Evolutionary conservation across 768 basidiomycete species (phyloP).

Genomic region (Collybia nuda): DNA sequence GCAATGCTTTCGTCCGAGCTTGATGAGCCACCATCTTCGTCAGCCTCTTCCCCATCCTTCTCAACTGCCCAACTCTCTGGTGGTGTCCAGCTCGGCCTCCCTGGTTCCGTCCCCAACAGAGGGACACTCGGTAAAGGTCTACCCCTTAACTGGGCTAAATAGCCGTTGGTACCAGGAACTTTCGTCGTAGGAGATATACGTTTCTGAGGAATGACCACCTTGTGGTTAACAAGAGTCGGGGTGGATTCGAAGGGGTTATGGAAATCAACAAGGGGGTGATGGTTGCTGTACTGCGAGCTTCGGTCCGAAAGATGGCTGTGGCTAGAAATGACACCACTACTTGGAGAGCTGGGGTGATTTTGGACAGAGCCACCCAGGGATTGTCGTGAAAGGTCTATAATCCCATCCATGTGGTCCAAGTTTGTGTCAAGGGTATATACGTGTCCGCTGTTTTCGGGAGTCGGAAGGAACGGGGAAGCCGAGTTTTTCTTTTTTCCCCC

Average conservation of each 20-base stretch:
- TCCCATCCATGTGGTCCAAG: slow-evolving; percentile 78
- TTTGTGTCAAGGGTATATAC: slow-evolving; percentile 62
- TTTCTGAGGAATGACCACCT: slow-evolving; percentile 18
- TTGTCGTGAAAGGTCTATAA: slow-evolving; percentile 51
- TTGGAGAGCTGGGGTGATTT: slow-evolving; percentile 36
- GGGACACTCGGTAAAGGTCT: slow-evolving; percentile 9
- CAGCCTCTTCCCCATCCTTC: slow-evolving; percentile 39
- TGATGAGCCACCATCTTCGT: slow-evolving; percentile 28
- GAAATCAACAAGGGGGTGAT: slow-evolving; percentile 32
- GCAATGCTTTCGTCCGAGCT: slow-evolving; percentile 27
- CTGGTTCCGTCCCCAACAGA: slow-evolving; percentile 4
- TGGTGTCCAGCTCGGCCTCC: slow-evolving; percentile 49
- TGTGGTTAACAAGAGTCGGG: neutral
- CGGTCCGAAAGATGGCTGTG: slow-evolving; percentile 31
- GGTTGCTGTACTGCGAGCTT: slow-evolving; percentile 17
- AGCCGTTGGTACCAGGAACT: neutral
- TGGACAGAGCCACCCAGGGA: slow-evolving; percentile 13
- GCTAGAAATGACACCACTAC: slow-evolving; percentile 40
- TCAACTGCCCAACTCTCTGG: slow-evolving; percentile 81
- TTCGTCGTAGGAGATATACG: slow-evolving; percentile 21
- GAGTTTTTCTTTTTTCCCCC: slow-evolving; percentile 33
- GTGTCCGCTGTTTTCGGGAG: slow-evolving; percentile 27
- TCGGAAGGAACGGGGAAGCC: slow-evolving; percentile 25
- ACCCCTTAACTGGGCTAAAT: neutral
- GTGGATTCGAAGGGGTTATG: slow-evolving; percentile 40